phyloP scores from a whole-genome alignment of 2,329 filamentous ascomycete genomes.

The Colletotrichum lini region DNA sequence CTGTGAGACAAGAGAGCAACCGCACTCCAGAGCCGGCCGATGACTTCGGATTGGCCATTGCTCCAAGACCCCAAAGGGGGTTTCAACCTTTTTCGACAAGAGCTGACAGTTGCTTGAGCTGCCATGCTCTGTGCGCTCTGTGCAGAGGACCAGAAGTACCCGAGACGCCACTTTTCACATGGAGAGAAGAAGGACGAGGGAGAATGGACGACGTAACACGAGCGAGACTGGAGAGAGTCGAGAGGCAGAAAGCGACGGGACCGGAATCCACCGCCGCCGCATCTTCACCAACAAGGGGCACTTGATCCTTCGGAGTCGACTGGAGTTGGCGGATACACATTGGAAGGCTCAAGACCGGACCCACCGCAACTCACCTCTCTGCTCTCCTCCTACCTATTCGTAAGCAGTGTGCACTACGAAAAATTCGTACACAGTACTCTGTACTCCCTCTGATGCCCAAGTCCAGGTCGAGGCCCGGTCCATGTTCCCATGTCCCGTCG shows the following conservation, averaged over 20 bases:
- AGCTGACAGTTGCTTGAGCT: conserved; percentile 13
- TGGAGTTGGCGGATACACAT: conserved; percentile 6
- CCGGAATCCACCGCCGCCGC: background rate
- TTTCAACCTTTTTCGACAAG: background rate
- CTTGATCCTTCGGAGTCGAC: background rate
- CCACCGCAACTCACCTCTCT: conserved; percentile 11
- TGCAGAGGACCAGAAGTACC: background rate
- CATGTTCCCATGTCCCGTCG: conserved; percentile 9
- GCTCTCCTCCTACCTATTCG: background rate
- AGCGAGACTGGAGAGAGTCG: background rate
- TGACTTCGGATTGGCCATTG: conserved; percentile 13
- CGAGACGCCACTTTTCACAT: background rate
- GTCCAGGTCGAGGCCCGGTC: background rate
- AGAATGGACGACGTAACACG: conserved; percentile 12
- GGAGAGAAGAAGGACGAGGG: background rate
- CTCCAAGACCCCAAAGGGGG: background rate
- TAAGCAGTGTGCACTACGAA: too few relatives aligned
- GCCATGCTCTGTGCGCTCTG: conserved; percentile 17
- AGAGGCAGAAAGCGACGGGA: background rate
- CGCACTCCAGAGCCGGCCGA: background rate
- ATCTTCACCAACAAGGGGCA: conserved; percentile 4
- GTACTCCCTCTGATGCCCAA: too few relatives aligned
- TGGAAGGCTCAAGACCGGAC: conserved; percentile 12
- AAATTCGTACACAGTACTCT: too few relatives aligned
- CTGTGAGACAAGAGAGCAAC: conserved; percentile 7